phyloP scores from a whole-genome alignment of 148 eudicot genomes.

The Bassia scoparia region DNA sequence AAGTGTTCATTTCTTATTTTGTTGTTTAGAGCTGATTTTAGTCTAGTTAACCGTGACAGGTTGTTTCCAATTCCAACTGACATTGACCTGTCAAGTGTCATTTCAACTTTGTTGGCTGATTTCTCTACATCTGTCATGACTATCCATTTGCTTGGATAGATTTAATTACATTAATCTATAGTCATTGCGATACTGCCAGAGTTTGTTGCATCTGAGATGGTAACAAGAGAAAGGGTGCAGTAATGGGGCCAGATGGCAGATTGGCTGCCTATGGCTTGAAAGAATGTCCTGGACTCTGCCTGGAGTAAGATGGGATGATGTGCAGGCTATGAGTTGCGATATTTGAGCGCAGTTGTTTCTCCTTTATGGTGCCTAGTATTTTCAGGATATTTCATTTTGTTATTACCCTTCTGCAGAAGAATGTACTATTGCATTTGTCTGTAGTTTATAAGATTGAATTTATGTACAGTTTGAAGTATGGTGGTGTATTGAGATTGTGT shows the following conservation, averaged over 20 bases:
- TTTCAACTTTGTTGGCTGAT: neutral
- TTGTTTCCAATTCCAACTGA: neutral
- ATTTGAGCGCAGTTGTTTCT: slow-evolving; percentile 96
- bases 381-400: slow-evolving; percentile 51
- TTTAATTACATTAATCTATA: neutral
- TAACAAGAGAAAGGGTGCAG: slow-evolving; percentile 68
- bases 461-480: neutral
- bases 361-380: slow-evolving; percentile 98
- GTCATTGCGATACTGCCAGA: slow-evolving; percentile 40
- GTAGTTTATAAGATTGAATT: no score
- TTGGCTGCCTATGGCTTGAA: slow-evolving; percentile 99
- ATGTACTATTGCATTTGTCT: neutral
- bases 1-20: no score
- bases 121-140: neutral
- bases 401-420: slow-evolving; percentile 1
- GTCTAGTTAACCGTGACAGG: neutral
- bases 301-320: slow-evolving; percentile 99
- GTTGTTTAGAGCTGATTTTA: neutral
- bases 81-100: neutral
- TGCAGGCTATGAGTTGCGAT: slow-evolving; percentile 95
- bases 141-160: no score
- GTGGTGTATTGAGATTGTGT: neutral
- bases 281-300: slow-evolving; percentile 93
- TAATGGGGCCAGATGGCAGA: slow-evolving; percentile 98
- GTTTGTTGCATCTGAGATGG: slow-evolving; percentile 91